Conservation (phyloP, 1,284 basidiomycete genomes). For the Rhodotorula sp. region DNA sequence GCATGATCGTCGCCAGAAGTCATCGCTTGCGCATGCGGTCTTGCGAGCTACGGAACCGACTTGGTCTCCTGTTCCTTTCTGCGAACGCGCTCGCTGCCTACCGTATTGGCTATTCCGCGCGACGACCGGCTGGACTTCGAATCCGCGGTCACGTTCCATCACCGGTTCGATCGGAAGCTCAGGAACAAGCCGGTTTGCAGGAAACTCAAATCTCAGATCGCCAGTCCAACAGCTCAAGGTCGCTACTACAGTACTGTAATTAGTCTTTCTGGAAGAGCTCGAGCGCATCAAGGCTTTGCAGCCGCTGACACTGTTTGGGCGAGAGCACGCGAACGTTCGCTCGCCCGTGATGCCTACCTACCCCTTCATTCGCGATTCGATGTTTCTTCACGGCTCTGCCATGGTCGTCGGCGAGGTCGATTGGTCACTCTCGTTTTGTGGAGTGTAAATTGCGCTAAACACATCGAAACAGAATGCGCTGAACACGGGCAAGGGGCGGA, state of each 20-base stretch:
- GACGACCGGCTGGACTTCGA: too few species aligned
- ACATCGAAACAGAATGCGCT: not conserved
- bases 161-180: too few species aligned
- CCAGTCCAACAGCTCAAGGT: too few species aligned
- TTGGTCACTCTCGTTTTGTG: too few species aligned
- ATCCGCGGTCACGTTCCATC: too few species aligned
- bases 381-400: constrained; percentile 41
- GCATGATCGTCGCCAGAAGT: constrained; percentile 43
- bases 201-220: not conserved
- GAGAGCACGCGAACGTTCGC: too few species aligned
- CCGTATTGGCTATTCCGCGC: too few species aligned
- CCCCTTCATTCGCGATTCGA: constrained; percentile 44
- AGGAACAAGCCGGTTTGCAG: not conserved
- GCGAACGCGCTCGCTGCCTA: too few species aligned
- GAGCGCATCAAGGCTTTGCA: not conserved
- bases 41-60: too few species aligned
- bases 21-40: constrained; percentile 6
- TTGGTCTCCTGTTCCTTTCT: too few species aligned
- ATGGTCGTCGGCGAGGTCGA: constrained; percentile 44
- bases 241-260: not conserved
- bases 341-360: too few species aligned
- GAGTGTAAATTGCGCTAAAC: not conserved
- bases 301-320: constrained; percentile 14
- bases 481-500: constrained; percentile 38
- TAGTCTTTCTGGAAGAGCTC: constrained; percentile 1